Evolutionary conservation across 106 monocot genomes (phyloP), one percentile per base, ranked within the genome.

Genomic region (Cymbidium sinense): DNA sequence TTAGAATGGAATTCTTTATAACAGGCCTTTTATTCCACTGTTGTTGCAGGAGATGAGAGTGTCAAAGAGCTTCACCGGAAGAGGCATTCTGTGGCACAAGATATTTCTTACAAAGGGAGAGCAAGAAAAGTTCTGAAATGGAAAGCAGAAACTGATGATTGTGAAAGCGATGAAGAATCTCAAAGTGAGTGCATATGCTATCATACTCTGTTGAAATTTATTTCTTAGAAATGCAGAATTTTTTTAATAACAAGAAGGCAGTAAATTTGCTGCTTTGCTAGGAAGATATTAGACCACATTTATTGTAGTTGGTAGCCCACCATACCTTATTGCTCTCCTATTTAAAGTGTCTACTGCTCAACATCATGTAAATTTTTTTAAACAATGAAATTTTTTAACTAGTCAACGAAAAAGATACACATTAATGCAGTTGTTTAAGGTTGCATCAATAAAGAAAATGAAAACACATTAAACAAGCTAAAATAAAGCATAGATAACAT

Each of bases 11-110:
- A 0, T 34, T 10, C 74, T 55, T 17, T 34, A 34, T 20, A 33
- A 50, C 13, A n/a, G 10, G 34, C 27, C 7, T 7, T 52, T 76
- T 37, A 34, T 74, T 80, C 8, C 37, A 28, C 64, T 43, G 5
- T 82, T 43, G 15, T 23, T 31, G 61, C 76, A 94, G 94, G 85
- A 81, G 94, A 94, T 82, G 84, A 89, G 77, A 79, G 77, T 82
- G 94, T 90, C 6, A 99, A 81, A 44, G 92, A 90, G 64, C 86
- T 92, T 50, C 86, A 87, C 67, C 52, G 90, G n/a, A 95, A 95
- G 84, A 82, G 98, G 65, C 94, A 90, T 50, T 84, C 90, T 74
- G 80, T 86, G 70, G 84, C 88, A 67, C 92, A 83, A 78, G 88
- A 82, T 70, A 83, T 92, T 54, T 90, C 92, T 74, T 86, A 82